These are phyloP conservation scores for Leccinum fibrillosum DNA, from an alignment of 768 basidiomycete species.

Conservation along the genomic window DNA sequence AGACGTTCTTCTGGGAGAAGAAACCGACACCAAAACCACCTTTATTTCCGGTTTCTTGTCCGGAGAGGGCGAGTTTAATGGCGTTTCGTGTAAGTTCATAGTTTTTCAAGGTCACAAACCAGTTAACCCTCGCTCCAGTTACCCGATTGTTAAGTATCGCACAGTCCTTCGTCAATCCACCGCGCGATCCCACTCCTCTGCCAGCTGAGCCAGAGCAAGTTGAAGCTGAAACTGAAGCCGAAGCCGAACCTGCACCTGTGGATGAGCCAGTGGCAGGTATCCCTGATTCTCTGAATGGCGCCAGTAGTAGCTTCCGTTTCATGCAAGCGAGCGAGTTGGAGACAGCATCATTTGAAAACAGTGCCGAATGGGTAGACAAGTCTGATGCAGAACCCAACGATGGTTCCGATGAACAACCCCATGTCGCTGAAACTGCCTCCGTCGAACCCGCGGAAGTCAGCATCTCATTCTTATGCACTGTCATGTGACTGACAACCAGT, in stretches of 20 bases:
- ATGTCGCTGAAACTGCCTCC: slow-evolving; percentile 6
- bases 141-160: slow-evolving; percentile 58
- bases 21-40: slow-evolving; percentile 46
- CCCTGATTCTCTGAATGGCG: slow-evolving; percentile 35
- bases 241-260: slow-evolving; percentile 18
- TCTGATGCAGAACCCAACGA: slow-evolving; percentile 32
- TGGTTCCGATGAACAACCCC: slow-evolving; percentile 16
- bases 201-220: slow-evolving; percentile 32
- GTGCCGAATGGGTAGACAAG: slow-evolving; percentile 55
- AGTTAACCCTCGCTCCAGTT: slow-evolving; percentile 39
- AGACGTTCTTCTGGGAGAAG: slow-evolving; percentile 55
- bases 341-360: slow-evolving; percentile 46
- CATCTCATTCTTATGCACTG: not conserved
- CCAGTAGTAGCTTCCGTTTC: slow-evolving; percentile 70
- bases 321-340: slow-evolving; percentile 83
- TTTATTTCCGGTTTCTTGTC: slow-evolving; percentile 55
- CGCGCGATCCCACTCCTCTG: slow-evolving; percentile 29
- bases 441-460: slow-evolving; percentile 32
- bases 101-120: slow-evolving; percentile 1
- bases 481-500: not conserved
- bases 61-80: slow-evolving; percentile 57
- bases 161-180: slow-evolving; percentile 50
- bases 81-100: slow-evolving; percentile 55
- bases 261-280: slow-evolving; percentile 39
- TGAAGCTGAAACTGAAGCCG: slow-evolving; percentile 34